phyloP scores from a whole-genome alignment of 2,329 filamentous ascomycete genomes.

The Calonectria leucothoes region DNA sequence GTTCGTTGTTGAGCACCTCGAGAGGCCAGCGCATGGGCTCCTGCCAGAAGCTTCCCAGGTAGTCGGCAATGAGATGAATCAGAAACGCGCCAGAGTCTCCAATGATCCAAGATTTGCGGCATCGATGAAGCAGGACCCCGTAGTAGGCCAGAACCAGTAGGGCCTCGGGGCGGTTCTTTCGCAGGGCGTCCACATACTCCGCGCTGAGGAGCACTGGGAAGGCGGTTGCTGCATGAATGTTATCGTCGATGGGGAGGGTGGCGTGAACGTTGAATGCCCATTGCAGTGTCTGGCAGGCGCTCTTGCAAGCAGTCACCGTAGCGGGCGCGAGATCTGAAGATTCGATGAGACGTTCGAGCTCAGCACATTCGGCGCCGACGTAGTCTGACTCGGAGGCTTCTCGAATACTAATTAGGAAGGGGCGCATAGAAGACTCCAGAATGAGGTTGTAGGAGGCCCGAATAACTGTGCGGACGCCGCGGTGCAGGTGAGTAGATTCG shows the following conservation, averaged over 20 bases:
- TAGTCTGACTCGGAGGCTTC: constrained; percentile 24
- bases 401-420: constrained; percentile 38
- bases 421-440: constrained; percentile 48
- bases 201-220: constrained; percentile 47
- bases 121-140: constrained; percentile 59
- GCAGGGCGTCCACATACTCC: constrained; percentile 50
- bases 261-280: constrained; percentile 49
- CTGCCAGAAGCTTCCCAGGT: constrained; percentile 49
- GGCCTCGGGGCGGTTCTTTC: constrained; percentile 52
- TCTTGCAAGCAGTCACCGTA: constrained; percentile 44
- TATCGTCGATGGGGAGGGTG: constrained; percentile 35
- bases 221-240: constrained; percentile 46
- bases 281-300: constrained; percentile 44
- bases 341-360: constrained; percentile 45
- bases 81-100: constrained; percentile 46
- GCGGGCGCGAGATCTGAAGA: constrained; percentile 44
- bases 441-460: constrained; percentile 49
- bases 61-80: constrained; percentile 45
- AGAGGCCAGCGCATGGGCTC: constrained; percentile 48
- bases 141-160: constrained; percentile 62
- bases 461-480: constrained; percentile 54
- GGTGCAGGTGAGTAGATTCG: constrained; percentile 55
- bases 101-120: constrained; percentile 53
- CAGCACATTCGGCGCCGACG: constrained; percentile 40
- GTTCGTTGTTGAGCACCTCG: constrained; percentile 42